Evolutionary conservation across 2,329 filamentous ascomycete species (phyloP).

Genomic region (Aphanoascus verrucosus): DNA sequence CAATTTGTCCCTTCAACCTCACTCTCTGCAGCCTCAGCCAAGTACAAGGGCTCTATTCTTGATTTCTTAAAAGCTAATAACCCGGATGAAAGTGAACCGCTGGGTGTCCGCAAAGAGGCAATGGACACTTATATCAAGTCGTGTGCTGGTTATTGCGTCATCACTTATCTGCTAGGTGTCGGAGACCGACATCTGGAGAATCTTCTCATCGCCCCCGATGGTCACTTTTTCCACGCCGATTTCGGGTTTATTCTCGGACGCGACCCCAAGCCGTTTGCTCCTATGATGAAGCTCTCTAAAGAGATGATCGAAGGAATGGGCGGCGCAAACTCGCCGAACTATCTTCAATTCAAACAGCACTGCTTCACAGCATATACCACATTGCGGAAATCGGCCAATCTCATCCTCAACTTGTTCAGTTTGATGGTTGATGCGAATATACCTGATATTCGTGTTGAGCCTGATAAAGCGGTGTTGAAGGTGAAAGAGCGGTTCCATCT

Average conservation of each 20-base stretch:
- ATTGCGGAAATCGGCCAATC: slow-evolving; percentile 73
- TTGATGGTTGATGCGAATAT: slow-evolving; percentile 98
- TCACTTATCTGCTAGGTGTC: slow-evolving; percentile 93
- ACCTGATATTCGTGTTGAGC: slow-evolving; percentile 83
- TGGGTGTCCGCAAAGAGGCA: slow-evolving; percentile 81
- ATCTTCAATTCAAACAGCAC: slow-evolving; percentile 84
- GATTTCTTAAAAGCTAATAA: slow-evolving; percentile 83
- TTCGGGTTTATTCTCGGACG: slow-evolving; percentile 97
- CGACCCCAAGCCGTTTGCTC: slow-evolving; percentile 94
- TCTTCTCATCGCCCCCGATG: slow-evolving; percentile 76
- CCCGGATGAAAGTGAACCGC: slow-evolving; percentile 66
- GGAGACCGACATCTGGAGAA: slow-evolving; percentile 95
- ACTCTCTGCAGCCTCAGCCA: slow-evolving; percentile 70
- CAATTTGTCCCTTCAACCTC: slow-evolving; percentile 85
- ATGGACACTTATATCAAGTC: slow-evolving; percentile 94
- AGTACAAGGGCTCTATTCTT: slow-evolving; percentile 67
- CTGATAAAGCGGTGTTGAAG: slow-evolving; percentile 87
- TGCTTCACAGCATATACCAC: slow-evolving; percentile 92
- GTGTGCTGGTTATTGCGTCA: slow-evolving; percentile 95
- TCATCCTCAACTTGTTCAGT: slow-evolving; percentile 90
- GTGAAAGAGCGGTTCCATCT: slow-evolving; percentile 90
- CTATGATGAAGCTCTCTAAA: slow-evolving; percentile 90
- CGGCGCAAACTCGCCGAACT: slow-evolving; percentile 67
- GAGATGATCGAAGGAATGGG: slow-evolving; percentile 99
- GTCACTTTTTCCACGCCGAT: slow-evolving; percentile 95